phyloP scores from a whole-genome alignment of 768 basidiomycete genomes.

The Tubosaeta sp. region DNA sequence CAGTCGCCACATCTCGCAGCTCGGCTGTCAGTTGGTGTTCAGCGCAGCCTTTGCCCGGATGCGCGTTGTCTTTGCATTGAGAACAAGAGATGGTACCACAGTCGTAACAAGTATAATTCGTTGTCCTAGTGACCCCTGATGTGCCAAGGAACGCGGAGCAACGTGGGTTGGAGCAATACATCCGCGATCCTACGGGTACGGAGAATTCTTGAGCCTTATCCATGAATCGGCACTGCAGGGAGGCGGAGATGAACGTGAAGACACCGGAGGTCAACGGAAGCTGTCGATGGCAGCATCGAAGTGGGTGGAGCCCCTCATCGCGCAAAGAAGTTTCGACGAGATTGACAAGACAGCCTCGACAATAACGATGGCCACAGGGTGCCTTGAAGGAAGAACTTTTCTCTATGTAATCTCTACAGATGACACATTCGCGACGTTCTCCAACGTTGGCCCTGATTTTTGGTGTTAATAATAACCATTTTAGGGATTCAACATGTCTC shows the following conservation, averaged over 20 bases:
- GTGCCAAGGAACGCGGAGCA: conserved; percentile 55
- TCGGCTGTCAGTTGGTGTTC: conserved; percentile 41
- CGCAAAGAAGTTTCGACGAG: conserved; percentile 40
- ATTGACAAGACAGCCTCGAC: conserved; percentile 38
- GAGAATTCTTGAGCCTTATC: conserved; percentile 45
- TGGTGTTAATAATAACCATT: not conserved
- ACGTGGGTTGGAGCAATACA: conserved; percentile 47
- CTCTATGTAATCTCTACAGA: conserved; percentile 37
- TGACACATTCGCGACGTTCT: conserved; percentile 29
- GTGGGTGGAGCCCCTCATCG: conserved; percentile 51
- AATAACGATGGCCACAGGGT: conserved; percentile 46
- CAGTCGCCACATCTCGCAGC: conserved; percentile 42
- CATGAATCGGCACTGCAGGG: conserved; percentile 32
- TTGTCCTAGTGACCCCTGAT: conserved; percentile 13
- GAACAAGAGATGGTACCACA: conserved; percentile 43
- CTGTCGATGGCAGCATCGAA: conserved; percentile 44
- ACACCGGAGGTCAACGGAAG: conserved; percentile 29
- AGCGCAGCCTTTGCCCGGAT: conserved; percentile 37
- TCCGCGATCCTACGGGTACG: conserved; percentile 36
- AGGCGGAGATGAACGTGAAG: conserved; percentile 26
- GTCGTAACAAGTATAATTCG: conserved; percentile 33
- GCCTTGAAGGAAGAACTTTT: conserved; percentile 30
- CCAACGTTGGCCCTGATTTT: not conserved
- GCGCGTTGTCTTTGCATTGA: conserved; percentile 45
- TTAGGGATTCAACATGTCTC: not conserved